These are phyloP conservation scores for Acorus calamus DNA, from an alignment of 106 monocot genomes.

Conservation along the genomic window DNA sequence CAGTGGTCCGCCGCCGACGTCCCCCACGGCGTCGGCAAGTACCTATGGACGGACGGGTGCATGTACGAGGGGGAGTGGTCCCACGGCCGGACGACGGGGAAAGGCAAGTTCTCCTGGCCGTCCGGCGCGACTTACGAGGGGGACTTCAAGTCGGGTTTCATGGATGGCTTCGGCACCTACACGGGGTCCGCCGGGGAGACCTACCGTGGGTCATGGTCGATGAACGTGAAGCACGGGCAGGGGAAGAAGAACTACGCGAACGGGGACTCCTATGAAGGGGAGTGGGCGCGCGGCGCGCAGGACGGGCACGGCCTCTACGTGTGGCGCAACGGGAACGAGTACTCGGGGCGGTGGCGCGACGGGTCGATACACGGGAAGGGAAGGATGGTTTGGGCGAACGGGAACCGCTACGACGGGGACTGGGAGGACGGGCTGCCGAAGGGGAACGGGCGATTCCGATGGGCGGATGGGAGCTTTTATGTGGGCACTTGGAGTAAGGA, in stretches of 20 bases:
- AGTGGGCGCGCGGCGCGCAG: conserved; percentile 64
- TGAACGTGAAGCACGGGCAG: conserved; percentile 71
- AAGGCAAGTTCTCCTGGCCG: conserved; percentile 92
- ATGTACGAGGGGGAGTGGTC: conserved; percentile 96
- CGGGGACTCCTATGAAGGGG: conserved; percentile 77
- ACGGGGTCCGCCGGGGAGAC: conserved; percentile 71
- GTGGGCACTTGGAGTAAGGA: conserved; percentile 57
- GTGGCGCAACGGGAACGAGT: conserved; percentile 73
- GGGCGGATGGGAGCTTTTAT: conserved; percentile 79
- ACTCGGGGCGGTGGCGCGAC: conserved; percentile 46
- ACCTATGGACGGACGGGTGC: conserved; percentile 92
- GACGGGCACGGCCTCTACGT: conserved; percentile 68
- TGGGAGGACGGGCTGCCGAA: conserved; percentile 68
- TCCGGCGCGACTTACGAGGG: conserved; percentile 91
- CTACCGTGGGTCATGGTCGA: conserved; percentile 61
- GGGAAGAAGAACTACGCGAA: conserved; percentile 63
- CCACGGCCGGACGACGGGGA: conserved; percentile 50
- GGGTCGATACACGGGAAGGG: conserved; percentile 63
- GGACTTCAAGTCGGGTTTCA: conserved; percentile 78
- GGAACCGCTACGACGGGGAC: conserved; percentile 67
- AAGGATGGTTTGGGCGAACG: conserved; percentile 52
- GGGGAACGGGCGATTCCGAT: conserved; percentile 60
- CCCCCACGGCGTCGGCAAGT: conserved; percentile 79
- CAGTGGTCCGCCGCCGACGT: conserved; percentile 40
- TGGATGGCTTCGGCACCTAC: conserved; percentile 80